phyloP scores from a whole-genome alignment of 2,329 filamentous ascomycete genomes.

The Emericellopsis atlantica region DNA sequence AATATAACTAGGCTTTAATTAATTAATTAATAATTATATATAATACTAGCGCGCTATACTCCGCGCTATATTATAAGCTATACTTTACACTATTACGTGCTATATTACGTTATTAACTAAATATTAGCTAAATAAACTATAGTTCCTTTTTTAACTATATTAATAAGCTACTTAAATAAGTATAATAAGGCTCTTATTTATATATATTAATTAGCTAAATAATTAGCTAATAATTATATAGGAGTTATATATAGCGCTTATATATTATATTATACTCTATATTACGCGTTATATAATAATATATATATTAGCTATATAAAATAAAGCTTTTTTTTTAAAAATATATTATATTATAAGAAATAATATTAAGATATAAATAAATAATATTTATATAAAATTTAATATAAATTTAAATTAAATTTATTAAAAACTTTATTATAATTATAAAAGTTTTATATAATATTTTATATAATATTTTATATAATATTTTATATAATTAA shows the following conservation, averaged over 20 bases:
- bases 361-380: background rate
- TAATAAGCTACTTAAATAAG: background rate
- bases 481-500: background rate
- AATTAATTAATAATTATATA: conserved; percentile 1
- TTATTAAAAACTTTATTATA: background rate
- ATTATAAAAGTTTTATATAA: background rate
- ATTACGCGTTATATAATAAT: background rate
- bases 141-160: background rate
- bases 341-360: conserved; percentile 1
- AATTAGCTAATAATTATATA: background rate
- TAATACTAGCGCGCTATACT: background rate
- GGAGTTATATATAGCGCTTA: background rate
- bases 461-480: background rate
- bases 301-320: background rate
- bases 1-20: background rate
- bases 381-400: conserved; percentile 1
- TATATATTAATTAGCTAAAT: background rate
- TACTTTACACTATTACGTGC: background rate
- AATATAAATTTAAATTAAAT: background rate
- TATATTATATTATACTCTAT: background rate
- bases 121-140: background rate
- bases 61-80: background rate
- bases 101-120: background rate
- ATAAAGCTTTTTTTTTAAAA: background rate
- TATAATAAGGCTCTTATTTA: background rate